A percentile compares a stretch with the other conserved stretches of the same genome.
These are phyloP conservation scores for Colletotrichum melonis DNA, from an alignment of 2,329 filamentous ascomycete genomes.

Conservation along the genomic window DNA sequence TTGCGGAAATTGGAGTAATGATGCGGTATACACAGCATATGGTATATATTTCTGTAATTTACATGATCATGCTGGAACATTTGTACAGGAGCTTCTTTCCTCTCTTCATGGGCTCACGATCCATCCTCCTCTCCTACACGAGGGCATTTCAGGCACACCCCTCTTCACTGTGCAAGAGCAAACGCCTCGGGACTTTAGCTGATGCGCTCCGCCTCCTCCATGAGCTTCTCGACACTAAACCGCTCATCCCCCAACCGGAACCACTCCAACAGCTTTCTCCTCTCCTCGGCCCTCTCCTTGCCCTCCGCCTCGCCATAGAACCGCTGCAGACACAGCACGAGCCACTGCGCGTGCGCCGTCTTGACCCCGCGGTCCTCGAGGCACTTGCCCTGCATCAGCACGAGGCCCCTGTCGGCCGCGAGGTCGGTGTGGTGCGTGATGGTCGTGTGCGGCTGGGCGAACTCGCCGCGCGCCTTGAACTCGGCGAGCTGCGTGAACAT, in stretches of 20 bases:
- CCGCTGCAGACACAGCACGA: conserved; percentile 92
- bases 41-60: not conserved
- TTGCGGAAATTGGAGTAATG: not conserved
- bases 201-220: conserved; percentile 91
- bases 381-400: conserved; percentile 90
- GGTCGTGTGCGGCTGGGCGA: conserved; percentile 90
- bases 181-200: conserved; percentile 47
- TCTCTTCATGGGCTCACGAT: not conserved
- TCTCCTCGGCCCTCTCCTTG: conserved; percentile 67
- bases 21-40: not conserved
- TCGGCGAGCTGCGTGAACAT: conserved; percentile 95
- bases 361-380: conserved; percentile 80
- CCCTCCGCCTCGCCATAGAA: conserved; percentile 82
- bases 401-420: conserved; percentile 77
- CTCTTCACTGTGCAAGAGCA: too few species aligned
- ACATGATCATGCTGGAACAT: not conserved
- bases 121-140: not conserved
- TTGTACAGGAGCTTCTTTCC: not conserved
- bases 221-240: conserved; percentile 85
- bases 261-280: conserved; percentile 80
- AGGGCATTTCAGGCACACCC: too few species aligned
- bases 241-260: conserved; percentile 82
- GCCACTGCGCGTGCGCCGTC: conserved; percentile 86
- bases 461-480: conserved; percentile 92
- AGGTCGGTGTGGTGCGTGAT: conserved; percentile 92